phyloP scores from a whole-genome alignment of 2,329 filamentous ascomycete species.

The Helotiales sp. region DNA sequence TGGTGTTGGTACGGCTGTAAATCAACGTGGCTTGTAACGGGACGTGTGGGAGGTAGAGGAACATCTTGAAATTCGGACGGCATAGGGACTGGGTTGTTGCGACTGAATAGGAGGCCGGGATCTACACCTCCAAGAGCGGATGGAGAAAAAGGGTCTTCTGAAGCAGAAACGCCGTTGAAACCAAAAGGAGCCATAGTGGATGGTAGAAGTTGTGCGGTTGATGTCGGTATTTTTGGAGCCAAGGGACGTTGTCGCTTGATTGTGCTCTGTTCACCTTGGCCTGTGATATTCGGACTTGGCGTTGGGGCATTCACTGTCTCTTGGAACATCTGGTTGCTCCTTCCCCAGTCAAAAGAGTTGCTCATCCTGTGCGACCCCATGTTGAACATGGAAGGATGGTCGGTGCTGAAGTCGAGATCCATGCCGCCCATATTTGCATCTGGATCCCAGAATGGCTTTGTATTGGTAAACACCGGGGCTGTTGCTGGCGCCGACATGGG shows the following conservation, averaged over 20 bases:
- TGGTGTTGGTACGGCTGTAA: constrained; percentile 43
- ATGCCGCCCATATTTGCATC: constrained; percentile 57
- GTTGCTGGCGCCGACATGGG: constrained; percentile 63
- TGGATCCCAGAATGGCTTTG: constrained; percentile 61
- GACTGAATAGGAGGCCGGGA: constrained; percentile 62
- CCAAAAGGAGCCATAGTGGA: constrained; percentile 49
- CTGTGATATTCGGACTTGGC: constrained; percentile 12
- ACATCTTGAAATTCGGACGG: constrained; percentile 36
- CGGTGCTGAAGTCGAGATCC: constrained; percentile 62
- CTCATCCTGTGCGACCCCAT: constrained; percentile 50
- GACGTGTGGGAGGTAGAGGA: constrained; percentile 35
- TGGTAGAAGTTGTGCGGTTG: constrained; percentile 43
- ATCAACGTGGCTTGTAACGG: constrained; percentile 38
- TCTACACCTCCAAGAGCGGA: constrained; percentile 57
- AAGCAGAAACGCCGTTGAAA: constrained; percentile 46
- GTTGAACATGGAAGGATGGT: constrained; percentile 42
- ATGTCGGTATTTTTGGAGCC: constrained; percentile 48
- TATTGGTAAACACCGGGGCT: constrained; percentile 51
- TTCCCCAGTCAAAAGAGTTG: constrained; percentile 62
- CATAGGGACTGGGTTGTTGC: constrained; percentile 37
- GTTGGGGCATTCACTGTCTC: constrained; percentile 44
- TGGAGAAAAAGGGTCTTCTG: constrained; percentile 58
- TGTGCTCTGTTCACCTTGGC: constrained; percentile 43
- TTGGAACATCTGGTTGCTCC: constrained; percentile 60
- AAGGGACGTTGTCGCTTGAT: constrained; percentile 52